Percentiles rank a stretch among this genome's conserved stretches.
phyloP scores from a whole-genome alignment of 129 eudicot genomes.

The Flaveria robusta region DNA sequence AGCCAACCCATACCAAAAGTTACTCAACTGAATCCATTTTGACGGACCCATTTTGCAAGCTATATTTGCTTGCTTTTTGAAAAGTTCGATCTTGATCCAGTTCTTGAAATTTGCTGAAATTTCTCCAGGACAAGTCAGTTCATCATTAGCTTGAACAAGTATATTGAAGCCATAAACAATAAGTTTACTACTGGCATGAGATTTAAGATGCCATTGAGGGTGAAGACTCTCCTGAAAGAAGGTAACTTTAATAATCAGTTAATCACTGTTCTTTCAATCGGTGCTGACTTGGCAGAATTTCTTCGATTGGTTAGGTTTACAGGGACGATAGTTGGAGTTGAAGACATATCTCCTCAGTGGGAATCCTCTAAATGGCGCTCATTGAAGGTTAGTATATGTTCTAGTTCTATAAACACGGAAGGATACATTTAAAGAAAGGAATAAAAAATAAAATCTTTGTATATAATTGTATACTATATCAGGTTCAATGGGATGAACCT shows the following conservation, averaged over 20 bases:
- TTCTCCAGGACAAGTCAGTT: constrained; percentile 79
- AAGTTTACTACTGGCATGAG: constrained; percentile 68
- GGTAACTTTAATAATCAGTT: constrained; percentile 46
- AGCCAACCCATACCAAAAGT: no score
- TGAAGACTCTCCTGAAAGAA: constrained; percentile 89
- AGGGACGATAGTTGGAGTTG: constrained; percentile 76
- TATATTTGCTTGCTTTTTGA: background rate
- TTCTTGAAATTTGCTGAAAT: background rate
- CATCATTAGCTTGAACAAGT: constrained; percentile 77
- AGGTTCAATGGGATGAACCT: constrained; percentile 46
- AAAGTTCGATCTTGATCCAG: constrained; percentile 14
- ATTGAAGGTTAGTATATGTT: constrained; percentile 53
- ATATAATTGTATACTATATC: background rate
- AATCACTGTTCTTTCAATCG: constrained; percentile 4
- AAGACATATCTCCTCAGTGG: constrained; percentile 78
- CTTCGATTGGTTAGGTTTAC: constrained; percentile 54
- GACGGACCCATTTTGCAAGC: no score
- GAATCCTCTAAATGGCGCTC: constrained; percentile 79
- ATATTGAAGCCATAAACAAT: constrained; percentile 67
- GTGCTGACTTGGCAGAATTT: background rate
- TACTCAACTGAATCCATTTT: no score
- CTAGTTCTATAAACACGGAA: background rate
- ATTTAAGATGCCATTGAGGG: constrained; percentile 94
- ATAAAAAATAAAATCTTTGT: background rate
- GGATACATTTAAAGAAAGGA: background rate